Evolutionary conservation across 2,329 filamentous ascomycete genomes (phyloP).

Genomic region (Sporothrix protearum): DNA sequence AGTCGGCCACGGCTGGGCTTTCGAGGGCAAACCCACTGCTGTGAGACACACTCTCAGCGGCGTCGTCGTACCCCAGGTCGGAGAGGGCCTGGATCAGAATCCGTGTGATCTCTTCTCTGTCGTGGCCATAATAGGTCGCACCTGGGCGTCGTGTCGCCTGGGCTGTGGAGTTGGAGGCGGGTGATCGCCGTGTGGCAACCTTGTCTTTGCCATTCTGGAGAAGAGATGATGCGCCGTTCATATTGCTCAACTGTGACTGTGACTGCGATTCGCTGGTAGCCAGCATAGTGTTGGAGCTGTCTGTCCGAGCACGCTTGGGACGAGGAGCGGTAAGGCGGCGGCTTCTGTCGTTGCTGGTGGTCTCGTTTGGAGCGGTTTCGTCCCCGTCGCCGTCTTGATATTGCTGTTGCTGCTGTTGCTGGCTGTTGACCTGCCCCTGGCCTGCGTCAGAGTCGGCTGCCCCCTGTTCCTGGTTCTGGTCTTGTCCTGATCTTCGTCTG

Average conservation of each 20-base stretch:
- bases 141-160: not conserved
- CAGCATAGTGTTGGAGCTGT: conserved; percentile 18
- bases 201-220: conserved; percentile 33
- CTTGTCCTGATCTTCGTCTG: not conserved
- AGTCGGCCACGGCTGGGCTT: conserved; percentile 78
- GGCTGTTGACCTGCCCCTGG: not conserved
- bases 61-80: conserved; percentile 79
- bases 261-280: conserved; percentile 18
- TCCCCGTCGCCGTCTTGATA: not conserved
- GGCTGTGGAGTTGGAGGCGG: not conserved
- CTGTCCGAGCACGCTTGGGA: conserved; percentile 24
- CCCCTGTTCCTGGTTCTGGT: not conserved
- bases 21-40: conserved; percentile 89
- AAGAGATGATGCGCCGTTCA: conserved; percentile 53
- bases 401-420: too few species aligned
- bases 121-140: conserved; percentile 74
- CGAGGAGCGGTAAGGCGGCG: conserved; percentile 10
- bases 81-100: conserved; percentile 87
- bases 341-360: not conserved
- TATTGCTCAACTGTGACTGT: conserved; percentile 33
- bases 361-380: not conserved
- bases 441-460: not conserved
- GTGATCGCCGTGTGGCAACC: not conserved
- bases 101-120: conserved; percentile 87
- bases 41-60: conserved; percentile 68